Base-by-base conservation (phyloP, 768 basidiomycete species). In the Boletus vinaceobasis region DNA sequence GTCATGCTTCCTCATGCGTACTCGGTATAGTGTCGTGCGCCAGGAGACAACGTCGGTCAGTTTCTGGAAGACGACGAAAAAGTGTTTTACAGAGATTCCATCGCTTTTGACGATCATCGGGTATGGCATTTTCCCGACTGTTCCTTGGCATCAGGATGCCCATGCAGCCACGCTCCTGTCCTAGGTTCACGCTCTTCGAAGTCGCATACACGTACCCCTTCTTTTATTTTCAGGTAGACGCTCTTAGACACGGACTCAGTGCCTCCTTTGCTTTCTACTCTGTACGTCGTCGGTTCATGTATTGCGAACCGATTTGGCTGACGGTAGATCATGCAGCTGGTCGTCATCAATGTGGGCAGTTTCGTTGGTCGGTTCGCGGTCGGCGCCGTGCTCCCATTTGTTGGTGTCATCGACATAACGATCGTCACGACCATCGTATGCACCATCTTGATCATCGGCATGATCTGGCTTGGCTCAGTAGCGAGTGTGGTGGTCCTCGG, bases 141-240 rank as follows among this genome's bases (percentile, higher is more conserved):
- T 35, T 19, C 5, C 6, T 23, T 29, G 5, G 1, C 7, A 2
- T 14, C 8, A 27, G 42, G 21, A 39, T 29, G 6, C 40, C 19
- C 9, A 52, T 44, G n/a, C 6, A 13, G 43, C 6, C 7, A 33
- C 31, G 11, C 35, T 43, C 31, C 15, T 21, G n/a, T 4, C 19
- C n/a, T 44, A 69, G 68, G 35, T 63, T 59, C 19, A 56, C 43
- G 17, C 43, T 65, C 26, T 73, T 74, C 31, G 68, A 77, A n/a
- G 57, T 69, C 1, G 78, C 77, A 1, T 65, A 76, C 31, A 77
- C 74, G 53, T 81, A 78, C 47, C 81, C 83, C 0, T 72, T 79
- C 42, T 85, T 81, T 65, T 85, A 83, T 64, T 69, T 86, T 19
- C 85, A 86, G 59, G 61, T 84, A 7, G 77, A 81, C 44, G 74